These are phyloP conservation scores for Apiospora rasikravindrae DNA, from an alignment of 2,329 filamentous ascomycete species.

Conservation along the genomic window DNA sequence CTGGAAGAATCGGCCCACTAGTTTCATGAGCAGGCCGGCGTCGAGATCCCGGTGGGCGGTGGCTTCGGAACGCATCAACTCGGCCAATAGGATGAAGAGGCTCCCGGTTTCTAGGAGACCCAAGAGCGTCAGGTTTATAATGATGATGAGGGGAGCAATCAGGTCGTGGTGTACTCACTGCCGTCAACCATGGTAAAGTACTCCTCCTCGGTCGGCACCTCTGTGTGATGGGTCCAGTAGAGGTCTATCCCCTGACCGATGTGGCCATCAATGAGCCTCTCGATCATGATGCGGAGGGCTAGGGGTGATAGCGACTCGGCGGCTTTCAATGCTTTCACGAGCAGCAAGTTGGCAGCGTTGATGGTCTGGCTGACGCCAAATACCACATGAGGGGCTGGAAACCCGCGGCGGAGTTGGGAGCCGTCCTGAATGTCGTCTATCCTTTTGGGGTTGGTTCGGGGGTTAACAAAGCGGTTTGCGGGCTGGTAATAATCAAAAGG, in stretches of 20 bases:
- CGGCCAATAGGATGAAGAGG: conserved; percentile 27
- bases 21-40: conserved; percentile 18
- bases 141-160: too few species aligned
- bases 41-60: neutral
- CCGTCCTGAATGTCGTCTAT: conserved; percentile 47
- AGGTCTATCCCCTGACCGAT: conserved; percentile 19
- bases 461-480: neutral
- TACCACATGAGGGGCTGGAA: conserved; percentile 42
- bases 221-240: conserved; percentile 13
- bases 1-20: conserved; percentile 39
- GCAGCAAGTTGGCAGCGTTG: conserved; percentile 41
- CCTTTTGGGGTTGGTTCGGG: neutral
- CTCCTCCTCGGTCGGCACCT: conserved; percentile 13
- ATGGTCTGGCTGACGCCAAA: conserved; percentile 44
- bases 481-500: too few species aligned
- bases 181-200: conserved; percentile 19
- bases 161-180: neutral
- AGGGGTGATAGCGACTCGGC: conserved; percentile 26
- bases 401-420: conserved; percentile 40
- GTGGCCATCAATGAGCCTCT: neutral
- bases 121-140: conserved; percentile 21
- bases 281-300: neutral
- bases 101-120: conserved; percentile 27
- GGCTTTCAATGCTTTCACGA: conserved; percentile 32
- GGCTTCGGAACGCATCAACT: conserved; percentile 20